Evolutionary conservation across 2,329 filamentous ascomycete genomes (phyloP), one percentile per base, ranked within the genome.

Genomic region (Trichoderma cornu-damae): DNA sequence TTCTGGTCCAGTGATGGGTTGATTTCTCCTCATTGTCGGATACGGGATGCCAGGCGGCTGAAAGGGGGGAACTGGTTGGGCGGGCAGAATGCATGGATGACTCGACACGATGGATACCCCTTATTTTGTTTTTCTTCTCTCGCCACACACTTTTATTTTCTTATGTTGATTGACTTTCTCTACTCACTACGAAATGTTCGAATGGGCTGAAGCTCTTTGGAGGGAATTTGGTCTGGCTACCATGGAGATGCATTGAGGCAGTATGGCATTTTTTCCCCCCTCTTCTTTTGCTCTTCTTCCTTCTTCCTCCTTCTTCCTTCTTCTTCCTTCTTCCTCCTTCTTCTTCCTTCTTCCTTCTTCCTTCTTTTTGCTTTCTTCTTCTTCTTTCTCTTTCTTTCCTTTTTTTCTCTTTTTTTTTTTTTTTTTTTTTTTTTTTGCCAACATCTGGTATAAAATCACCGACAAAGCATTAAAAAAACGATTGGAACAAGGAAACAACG

Each of bases 101-200:
- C 69, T 71, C 67, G 68, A 71, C 65, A 73, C 65, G 73, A 76
- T 68, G 73, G 72, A 76, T 76, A 75, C 73, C 73, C 72, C 67
- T 66, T 63, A 66, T 64, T 64, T 66, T 65, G 63, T 66, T 60
- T 65, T 68, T 67, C 65, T 65, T 55, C 68, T 67, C 65, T 65
- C 54, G 52, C 24, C 61, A 60, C 60, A 60, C 30, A 53, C 49
- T 46, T 59, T 57, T 47, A 59, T 57, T 54, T 60, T 65, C 58
- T 59, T 63, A 62, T 62, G 60, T 63, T 57, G 50, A 60, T 54
- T 53, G 47, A 56, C 59, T 59, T 56, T 58, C 55, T 58, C 42
- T 59, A 42, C 47, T 57, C 47, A 57, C 48, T 18, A 46, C 40
- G 32, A 50, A 38, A 35, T 42, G 32, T 51, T 53, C 28, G 58